phyloP scores from a whole-genome alignment of 2,329 filamentous ascomycete species.

The Epichloe scottii region DNA sequence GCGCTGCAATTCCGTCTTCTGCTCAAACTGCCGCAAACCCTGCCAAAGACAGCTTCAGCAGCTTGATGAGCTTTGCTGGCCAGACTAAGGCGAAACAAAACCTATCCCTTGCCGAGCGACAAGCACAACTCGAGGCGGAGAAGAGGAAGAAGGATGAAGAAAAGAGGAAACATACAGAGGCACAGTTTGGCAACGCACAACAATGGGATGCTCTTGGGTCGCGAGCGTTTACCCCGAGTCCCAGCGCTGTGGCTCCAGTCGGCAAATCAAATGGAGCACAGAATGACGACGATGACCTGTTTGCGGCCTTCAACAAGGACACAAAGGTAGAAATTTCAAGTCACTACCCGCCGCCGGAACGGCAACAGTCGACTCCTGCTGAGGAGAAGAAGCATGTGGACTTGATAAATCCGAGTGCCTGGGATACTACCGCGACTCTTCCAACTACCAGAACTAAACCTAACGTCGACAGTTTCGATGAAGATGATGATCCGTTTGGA shows the following conservation, averaged over 20 bases:
- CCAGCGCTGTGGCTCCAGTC: conserved; percentile 14
- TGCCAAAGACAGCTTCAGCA: conserved; percentile 64
- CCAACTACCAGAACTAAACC: conserved; percentile 1
- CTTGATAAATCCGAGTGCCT: conserved; percentile 41
- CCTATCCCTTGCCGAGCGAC: conserved; percentile 66
- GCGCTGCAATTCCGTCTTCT: conserved; percentile 25
- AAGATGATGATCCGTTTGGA: conserved; percentile 86
- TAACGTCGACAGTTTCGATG: conserved; percentile 31
- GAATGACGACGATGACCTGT: conserved; percentile 45
- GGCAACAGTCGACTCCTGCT: conserved; percentile 33
- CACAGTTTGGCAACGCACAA: conserved; percentile 62
- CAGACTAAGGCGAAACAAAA: conserved; percentile 50
- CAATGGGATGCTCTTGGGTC: conserved; percentile 66
- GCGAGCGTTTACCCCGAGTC: conserved; percentile 29
- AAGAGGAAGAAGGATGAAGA: conserved; percentile 64
- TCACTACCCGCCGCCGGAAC: conserved; percentile 43
- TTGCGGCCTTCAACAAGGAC: conserved; percentile 53
- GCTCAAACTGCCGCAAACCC: conserved; percentile 37
- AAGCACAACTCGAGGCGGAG: conserved; percentile 51
- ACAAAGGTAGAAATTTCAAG: conserved; percentile 57
- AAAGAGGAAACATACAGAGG: conserved; percentile 56
- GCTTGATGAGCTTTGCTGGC: conserved; percentile 48
- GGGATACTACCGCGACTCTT: conserved; percentile 23
- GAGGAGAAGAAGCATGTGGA: conserved; percentile 30
- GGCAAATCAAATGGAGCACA: conserved; percentile 7